Evolutionary conservation across 169 alveolate species (phyloP).

Genomic region (Pseudocohnilembus persalinus): DNA sequence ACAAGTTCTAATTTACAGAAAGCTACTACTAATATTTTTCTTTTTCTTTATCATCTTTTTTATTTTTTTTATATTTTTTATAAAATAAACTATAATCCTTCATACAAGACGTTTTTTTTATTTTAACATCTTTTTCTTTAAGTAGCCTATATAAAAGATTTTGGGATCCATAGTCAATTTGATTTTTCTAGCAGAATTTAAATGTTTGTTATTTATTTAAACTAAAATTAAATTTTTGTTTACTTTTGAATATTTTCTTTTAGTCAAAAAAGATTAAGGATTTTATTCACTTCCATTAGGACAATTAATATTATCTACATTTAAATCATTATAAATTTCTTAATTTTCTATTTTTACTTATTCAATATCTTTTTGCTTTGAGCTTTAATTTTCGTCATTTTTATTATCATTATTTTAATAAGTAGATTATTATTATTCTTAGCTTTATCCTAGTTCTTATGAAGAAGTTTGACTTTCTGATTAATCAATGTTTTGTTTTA

Average conservation of each 20-base stretch:
- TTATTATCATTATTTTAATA: too few relatives aligned
- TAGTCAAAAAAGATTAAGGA: background rate
- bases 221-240: too few relatives aligned
- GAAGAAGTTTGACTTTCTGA: background rate
- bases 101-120: slow-evolving; percentile 16
- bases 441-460: too few relatives aligned
- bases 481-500: too few relatives aligned
- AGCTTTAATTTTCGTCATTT: background rate
- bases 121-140: slow-evolving; percentile 6
- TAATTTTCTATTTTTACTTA: background rate
- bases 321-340: too few relatives aligned
- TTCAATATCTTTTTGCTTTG: background rate
- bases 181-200: background rate
- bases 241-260: background rate
- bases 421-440: too few relatives aligned
- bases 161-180: slow-evolving; percentile 6
- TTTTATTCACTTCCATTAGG: background rate
- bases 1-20: too few relatives aligned
- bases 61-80: slow-evolving; percentile 2
- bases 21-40: background rate
- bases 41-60: background rate
- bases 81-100: slow-evolving; percentile 19
- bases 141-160: slow-evolving; percentile 13
- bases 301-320: background rate
- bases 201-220: too few relatives aligned